Evolutionary conservation across 495 filamentous ascomycete species (phyloP).

Genomic region (Tuber calosporum): DNA sequence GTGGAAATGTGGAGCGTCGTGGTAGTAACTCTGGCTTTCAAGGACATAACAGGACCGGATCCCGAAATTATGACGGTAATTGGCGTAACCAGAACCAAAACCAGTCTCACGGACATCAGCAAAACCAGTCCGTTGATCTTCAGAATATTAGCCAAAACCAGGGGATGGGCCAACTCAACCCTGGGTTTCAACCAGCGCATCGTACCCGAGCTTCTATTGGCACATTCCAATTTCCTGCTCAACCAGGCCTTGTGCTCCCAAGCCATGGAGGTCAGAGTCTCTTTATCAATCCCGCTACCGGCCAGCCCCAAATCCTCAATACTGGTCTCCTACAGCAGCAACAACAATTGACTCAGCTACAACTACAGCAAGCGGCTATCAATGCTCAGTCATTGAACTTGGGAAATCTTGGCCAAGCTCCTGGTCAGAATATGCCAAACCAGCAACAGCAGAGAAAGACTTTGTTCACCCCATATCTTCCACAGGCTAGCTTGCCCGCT

Average conservation of each 20-base stretch:
- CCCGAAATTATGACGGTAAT: constrained; percentile 93
- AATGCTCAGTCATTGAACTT: constrained; percentile 63
- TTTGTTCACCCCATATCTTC: constrained; percentile 94
- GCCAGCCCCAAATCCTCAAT: constrained; percentile 59
- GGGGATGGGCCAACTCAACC: constrained; percentile 60
- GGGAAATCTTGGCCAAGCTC: constrained; percentile 56
- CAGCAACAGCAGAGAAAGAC: constrained; percentile 95
- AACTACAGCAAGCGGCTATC: constrained; percentile 79
- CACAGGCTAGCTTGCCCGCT: constrained; percentile 87
- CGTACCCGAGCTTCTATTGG: constrained; percentile 78
- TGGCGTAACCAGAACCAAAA: constrained; percentile 84
- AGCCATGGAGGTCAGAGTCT: constrained; percentile 39
- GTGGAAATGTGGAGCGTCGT: constrained; percentile 48
- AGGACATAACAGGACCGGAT: constrained; percentile 69
- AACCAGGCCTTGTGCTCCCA: constrained; percentile 71
- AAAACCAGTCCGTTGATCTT: constrained; percentile 30
- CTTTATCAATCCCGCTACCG: constrained; percentile 41
- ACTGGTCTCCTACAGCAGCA: constrained; percentile 78
- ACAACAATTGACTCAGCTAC: constrained; percentile 82
- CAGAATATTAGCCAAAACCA: constrained; percentile 50
- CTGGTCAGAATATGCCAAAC: constrained; percentile 58
- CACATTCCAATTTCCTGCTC: constrained; percentile 81
- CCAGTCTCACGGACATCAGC: constrained; percentile 31
- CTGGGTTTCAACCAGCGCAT: constrained; percentile 85
- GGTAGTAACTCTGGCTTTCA: constrained; percentile 42